Conservation (phyloP, 345 rosid genomes). For the Pistacia integerrima region DNA sequence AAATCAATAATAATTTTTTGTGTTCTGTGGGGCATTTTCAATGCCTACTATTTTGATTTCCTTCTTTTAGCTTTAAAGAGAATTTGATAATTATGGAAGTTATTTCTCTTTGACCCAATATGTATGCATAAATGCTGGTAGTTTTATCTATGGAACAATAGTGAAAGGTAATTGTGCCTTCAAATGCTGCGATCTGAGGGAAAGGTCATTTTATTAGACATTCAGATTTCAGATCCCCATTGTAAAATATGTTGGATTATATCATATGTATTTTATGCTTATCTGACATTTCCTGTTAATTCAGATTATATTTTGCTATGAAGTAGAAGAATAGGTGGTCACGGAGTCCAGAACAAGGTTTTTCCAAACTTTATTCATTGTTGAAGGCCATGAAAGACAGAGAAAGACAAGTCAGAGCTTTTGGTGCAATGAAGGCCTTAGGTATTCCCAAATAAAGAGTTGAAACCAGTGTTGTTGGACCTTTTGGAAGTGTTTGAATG, state of each 20-base stretch:
- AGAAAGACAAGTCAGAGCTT: conserved; percentile 44
- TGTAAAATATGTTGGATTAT: background rate
- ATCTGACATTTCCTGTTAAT: background rate
- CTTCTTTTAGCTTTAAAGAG: too few relatives aligned
- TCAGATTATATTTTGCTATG: background rate
- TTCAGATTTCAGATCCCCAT: too few relatives aligned
- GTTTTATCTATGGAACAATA: too few relatives aligned
- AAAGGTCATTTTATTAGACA: too few relatives aligned
- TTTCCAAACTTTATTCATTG: background rate
- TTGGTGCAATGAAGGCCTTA: conserved; percentile 42
- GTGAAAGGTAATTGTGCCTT: too few relatives aligned
- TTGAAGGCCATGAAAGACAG: conserved; percentile 30
- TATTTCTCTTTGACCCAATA: too few relatives aligned
- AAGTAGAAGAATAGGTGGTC: conserved; percentile 5
- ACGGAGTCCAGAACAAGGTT: background rate
- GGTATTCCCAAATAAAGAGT: conserved; percentile 47
- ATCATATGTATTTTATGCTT: background rate
- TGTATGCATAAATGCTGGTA: too few relatives aligned
- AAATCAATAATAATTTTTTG: too few relatives aligned
- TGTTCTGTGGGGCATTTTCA: too few relatives aligned
- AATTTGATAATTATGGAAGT: too few relatives aligned
- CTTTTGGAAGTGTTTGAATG: conserved; percentile 38
- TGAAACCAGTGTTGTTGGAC: conserved; percentile 43
- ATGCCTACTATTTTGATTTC: too few relatives aligned
- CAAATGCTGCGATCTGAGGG: too few relatives aligned